Evolutionary conservation across 176 grass and related monocot species (phyloP).

Genomic region (Alloteropsis semialata): DNA sequence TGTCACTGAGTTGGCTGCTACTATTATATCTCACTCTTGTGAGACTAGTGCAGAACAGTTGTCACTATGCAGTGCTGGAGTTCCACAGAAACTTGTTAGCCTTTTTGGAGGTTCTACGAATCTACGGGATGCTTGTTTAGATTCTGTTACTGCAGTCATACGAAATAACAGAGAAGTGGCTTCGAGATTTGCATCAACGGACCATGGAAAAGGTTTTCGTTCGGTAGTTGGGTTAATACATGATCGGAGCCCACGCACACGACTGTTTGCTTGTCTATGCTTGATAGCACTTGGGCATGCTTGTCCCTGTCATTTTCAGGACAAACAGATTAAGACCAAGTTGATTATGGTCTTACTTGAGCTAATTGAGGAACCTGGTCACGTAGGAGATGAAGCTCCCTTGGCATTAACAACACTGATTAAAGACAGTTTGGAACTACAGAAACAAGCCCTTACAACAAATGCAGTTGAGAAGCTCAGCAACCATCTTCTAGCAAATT

Average conservation of each 20-base stretch:
- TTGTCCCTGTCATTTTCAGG: constrained; percentile 62
- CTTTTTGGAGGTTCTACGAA: constrained; percentile 84
- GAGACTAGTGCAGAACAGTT: constrained; percentile 64
- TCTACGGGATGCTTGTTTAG: constrained; percentile 85
- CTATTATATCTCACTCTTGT: constrained; percentile 90
- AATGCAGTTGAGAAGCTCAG: constrained; percentile 82
- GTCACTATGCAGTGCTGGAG: constrained; percentile 74
- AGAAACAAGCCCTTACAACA: constrained; percentile 71
- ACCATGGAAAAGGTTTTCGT: constrained; percentile 79
- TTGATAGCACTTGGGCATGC: constrained; percentile 75
- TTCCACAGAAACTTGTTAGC: constrained; percentile 66
- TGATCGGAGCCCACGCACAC: constrained; percentile 80
- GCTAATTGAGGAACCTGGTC: constrained; percentile 80
- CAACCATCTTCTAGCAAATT: constrained; percentile 54
- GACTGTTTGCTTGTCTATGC: constrained; percentile 87
- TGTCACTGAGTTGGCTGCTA: constrained; percentile 89
- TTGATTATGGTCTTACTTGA: constrained; percentile 85
- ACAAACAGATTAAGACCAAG: constrained; percentile 88
- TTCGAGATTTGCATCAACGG: constrained; percentile 71
- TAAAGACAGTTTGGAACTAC: constrained; percentile 80
- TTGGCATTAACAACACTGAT: constrained; percentile 80
- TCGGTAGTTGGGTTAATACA: constrained; percentile 66
- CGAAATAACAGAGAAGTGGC: constrained; percentile 74
- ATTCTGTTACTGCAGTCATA: constrained; percentile 71
- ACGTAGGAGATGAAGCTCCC: constrained; percentile 87